These are phyloP conservation scores for Pyrenochaeta sp. DNA, from an alignment of 2,329 filamentous ascomycete genomes.

Conservation along the genomic window DNA sequence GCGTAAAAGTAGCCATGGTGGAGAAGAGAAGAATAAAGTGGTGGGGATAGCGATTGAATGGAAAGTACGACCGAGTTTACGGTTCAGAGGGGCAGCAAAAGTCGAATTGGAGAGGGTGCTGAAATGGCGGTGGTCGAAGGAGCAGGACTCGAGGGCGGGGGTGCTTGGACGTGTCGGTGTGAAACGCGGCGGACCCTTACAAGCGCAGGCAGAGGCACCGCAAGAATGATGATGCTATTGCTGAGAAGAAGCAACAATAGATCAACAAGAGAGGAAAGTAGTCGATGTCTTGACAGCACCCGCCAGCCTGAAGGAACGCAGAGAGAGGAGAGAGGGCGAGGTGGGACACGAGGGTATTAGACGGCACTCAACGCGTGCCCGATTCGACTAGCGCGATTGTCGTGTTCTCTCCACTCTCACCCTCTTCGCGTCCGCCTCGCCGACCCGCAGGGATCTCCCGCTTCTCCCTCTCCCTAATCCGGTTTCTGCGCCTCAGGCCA, in stretches of 20 bases:
- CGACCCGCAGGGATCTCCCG: conserved; percentile 11
- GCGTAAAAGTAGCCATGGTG: conserved; percentile 56
- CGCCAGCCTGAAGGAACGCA: conserved; percentile 10
- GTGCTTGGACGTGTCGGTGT: conserved; percentile 14
- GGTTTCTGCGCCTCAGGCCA: conserved; percentile 17
- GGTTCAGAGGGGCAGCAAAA: conserved; percentile 1
- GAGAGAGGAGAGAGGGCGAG: conserved; percentile 16
- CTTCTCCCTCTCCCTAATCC: conserved; percentile 3
- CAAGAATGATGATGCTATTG: no score
- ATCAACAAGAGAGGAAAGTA: conserved; percentile 3
- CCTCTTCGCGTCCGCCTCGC: conserved; percentile 30
- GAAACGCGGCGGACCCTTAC: no score
- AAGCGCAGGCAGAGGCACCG: no score
- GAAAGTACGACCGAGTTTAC: background rate
- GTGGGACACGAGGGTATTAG: conserved; percentile 23
- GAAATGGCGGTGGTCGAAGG: conserved; percentile 9
- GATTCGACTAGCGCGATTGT: conserved; percentile 32
- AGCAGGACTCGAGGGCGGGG: conserved; percentile 13
- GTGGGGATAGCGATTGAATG: conserved; percentile 2
- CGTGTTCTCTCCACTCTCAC: no score
- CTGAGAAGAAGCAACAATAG: no score
- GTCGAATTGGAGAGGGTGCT: conserved; percentile 2
- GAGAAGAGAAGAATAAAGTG: conserved; percentile 7
- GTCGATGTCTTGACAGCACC: background rate
- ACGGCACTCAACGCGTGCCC: conserved; percentile 28